These are phyloP conservation scores for Serendipita vermifera DNA, from an alignment of 768 basidiomycete genomes.

Conservation along the genomic window DNA sequence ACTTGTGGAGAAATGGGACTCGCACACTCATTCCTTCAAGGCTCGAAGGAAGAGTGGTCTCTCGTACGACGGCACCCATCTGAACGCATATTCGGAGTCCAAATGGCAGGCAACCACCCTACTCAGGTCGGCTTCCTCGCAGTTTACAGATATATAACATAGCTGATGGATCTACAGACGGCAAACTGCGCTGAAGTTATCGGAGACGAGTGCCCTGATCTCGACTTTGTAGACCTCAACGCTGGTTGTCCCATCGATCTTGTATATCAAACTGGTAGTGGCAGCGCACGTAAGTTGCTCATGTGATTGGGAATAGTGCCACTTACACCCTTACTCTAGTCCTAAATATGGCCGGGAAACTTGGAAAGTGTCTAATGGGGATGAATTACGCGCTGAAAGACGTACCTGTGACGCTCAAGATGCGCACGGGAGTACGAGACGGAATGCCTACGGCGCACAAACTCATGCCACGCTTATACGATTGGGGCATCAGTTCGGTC, in stretches of 20 bases:
- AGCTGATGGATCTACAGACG: not conserved
- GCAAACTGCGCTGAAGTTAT: slow-evolving; percentile 66
- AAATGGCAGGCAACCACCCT: slow-evolving; percentile 84
- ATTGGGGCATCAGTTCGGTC: slow-evolving; percentile 43
- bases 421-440: slow-evolving; percentile 89
- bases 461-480: slow-evolving; percentile 65
- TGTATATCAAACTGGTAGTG: slow-evolving; percentile 83
- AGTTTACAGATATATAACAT: too few relatives aligned
- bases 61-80: slow-evolving; percentile 79
- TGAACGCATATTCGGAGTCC: slow-evolving; percentile 79
- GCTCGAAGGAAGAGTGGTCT: slow-evolving; percentile 91
- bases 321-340: slow-evolving; percentile 35
- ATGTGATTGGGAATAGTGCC: not conserved
- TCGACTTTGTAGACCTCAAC: slow-evolving; percentile 93
- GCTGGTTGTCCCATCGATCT: slow-evolving; percentile 97
- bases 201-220: slow-evolving; percentile 46
- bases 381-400: slow-evolving; percentile 88
- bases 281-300: slow-evolving; percentile 63
- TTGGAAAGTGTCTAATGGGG: slow-evolving; percentile 77
- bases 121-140: slow-evolving; percentile 43
- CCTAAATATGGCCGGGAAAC: slow-evolving; percentile 64
- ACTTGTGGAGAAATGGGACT: slow-evolving; percentile 97
- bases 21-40: slow-evolving; percentile 73
- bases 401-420: slow-evolving; percentile 79
- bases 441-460: slow-evolving; percentile 78